Percentiles rank a stretch among this genome's conserved stretches.
Conservation (phyloP, 176 grass and related monocot genomes). For the Aechmea fasciata region DNA sequence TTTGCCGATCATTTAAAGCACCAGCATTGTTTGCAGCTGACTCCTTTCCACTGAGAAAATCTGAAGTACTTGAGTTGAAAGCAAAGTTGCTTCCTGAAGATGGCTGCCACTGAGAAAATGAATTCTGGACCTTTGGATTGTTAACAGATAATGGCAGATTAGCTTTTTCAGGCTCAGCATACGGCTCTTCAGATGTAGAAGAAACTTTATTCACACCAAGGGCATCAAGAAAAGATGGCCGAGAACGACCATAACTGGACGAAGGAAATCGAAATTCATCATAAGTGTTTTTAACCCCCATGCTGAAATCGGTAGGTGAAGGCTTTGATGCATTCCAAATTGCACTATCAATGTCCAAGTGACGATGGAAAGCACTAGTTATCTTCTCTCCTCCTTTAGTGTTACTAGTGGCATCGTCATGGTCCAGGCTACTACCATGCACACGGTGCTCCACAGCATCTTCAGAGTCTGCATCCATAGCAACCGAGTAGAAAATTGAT, state of each 20-base stretch:
- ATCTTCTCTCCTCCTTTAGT: conserved; percentile 14
- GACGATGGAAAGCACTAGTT: conserved; percentile 27
- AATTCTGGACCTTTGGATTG: conserved; percentile 35
- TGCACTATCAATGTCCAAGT: conserved; percentile 27
- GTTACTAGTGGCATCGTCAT: conserved; percentile 21
- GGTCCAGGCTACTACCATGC: conserved; percentile 20
- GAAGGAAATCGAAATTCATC: conserved; percentile 43
- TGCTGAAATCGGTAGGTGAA: conserved; percentile 22
- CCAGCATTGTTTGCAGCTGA: conserved; percentile 28
- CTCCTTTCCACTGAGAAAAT: conserved; percentile 36
- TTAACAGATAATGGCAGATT: conserved; percentile 23
- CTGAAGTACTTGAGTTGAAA: conserved; percentile 23
- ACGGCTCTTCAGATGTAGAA: conserved; percentile 28
- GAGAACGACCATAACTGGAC: conserved; percentile 48
- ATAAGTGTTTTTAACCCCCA: conserved; percentile 16
- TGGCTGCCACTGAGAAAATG: conserved; percentile 26
- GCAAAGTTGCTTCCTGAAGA: conserved; percentile 19
- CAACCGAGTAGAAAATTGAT: conserved; percentile 12
- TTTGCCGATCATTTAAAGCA: conserved; percentile 37
- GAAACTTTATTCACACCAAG: conserved; percentile 58
- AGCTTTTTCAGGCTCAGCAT: conserved; percentile 27
- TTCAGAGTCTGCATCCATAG: conserved; percentile 33
- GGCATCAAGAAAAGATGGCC: conserved; percentile 83
- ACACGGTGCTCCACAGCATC: conserved; percentile 24
- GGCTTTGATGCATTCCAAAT: conserved; percentile 22